A percentile compares a stretch with the other conserved stretches of the same genome.
Conservation (phyloP, 2,329 filamentous ascomycete genomes). For the Fusarium devonianum region DNA sequence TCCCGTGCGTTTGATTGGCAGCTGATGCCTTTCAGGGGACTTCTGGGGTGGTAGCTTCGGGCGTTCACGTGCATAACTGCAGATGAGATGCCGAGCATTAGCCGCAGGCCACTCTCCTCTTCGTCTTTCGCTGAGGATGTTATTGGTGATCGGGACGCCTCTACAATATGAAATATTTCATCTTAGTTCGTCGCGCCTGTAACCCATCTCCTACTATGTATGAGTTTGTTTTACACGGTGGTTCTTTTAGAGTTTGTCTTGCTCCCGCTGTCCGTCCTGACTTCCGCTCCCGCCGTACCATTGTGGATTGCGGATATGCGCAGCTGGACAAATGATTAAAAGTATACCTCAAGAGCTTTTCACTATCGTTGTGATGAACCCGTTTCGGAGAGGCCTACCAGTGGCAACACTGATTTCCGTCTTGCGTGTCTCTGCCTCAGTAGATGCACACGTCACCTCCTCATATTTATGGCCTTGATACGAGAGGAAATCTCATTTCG, state of each 20-base stretch:
- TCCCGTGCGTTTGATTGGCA: slow-evolving; percentile 42
- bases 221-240: neutral
- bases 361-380: no score
- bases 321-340: neutral
- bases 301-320: slow-evolving; percentile 18
- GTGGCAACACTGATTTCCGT: no score
- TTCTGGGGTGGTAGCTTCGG: slow-evolving; percentile 26
- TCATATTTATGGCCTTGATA: neutral
- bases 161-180: no score
- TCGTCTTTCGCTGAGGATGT: neutral
- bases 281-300: slow-evolving; percentile 1
- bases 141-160: neutral
- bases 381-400: no score
- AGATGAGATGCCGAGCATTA: slow-evolving; percentile 35
- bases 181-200: no score
- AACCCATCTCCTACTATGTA: no score
- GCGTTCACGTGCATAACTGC: slow-evolving; percentile 40
- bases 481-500: slow-evolving; percentile 9
- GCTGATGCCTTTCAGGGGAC: slow-evolving; percentile 39
- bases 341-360: no score
- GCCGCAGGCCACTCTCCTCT: slow-evolving; percentile 17
- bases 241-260: neutral
- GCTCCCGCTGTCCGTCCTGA: neutral
- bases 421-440: no score
- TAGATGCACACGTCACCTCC: neutral